phyloP scores from a whole-genome alignment of 2,329 filamentous ascomycete genomes.

The Scedosporium apiospermum region DNA sequence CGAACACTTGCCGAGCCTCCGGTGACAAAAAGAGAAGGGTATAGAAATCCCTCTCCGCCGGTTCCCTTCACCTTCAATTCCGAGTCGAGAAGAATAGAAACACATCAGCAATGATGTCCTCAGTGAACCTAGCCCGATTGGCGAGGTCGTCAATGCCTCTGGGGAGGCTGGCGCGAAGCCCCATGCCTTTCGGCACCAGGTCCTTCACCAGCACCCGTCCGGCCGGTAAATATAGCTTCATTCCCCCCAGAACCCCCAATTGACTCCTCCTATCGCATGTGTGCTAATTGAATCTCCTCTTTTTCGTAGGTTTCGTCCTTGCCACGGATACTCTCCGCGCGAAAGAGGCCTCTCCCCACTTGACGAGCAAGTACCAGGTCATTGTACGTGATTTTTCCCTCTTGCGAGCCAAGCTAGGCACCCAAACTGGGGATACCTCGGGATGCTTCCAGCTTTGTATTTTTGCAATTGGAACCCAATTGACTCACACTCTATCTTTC shows the following conservation, averaged over 20 bases:
- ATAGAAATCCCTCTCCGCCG: background rate
- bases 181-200: slow-evolving; percentile 36
- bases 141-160: slow-evolving; percentile 48
- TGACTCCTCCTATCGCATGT: background rate
- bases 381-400: slow-evolving; percentile 54
- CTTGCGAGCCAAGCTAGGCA: background rate
- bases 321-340: slow-evolving; percentile 78
- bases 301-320: slow-evolving; percentile 64
- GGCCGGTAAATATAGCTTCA: slow-evolving; percentile 43
- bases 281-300: background rate
- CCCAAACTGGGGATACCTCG: slow-evolving; percentile 4
- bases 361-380: slow-evolving; percentile 86
- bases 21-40: background rate
- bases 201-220: slow-evolving; percentile 82
- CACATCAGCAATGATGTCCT: slow-evolving; percentile 31
- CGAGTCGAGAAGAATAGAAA: background rate
- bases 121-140: slow-evolving; percentile 1
- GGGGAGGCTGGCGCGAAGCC: slow-evolving; percentile 48
- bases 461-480: background rate
- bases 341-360: slow-evolving; percentile 82
- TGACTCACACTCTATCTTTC: background rate
- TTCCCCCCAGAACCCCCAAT: background rate
- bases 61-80: background rate
- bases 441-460: background rate
- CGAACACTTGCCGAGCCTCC: background rate